These are phyloP conservation scores for Cystobasidium tubakii DNA, from an alignment of 768 basidiomycete genomes.

Conservation along the genomic window DNA sequence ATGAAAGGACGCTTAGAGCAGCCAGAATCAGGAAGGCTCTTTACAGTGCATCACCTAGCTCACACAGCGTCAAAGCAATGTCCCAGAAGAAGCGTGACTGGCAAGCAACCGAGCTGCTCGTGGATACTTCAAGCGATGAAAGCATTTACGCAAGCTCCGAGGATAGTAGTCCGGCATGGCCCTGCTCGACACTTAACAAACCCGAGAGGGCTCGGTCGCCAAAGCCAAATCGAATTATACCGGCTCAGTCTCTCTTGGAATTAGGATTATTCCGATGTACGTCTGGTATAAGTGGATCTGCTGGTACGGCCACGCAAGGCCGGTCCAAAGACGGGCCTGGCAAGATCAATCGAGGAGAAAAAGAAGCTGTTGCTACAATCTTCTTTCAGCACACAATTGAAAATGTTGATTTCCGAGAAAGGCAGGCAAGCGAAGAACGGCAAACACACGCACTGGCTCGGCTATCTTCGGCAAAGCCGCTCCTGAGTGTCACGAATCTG, in stretches of 20 bases:
- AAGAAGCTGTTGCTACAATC: conserved; percentile 6
- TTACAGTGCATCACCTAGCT: not conserved
- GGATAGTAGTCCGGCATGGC: not conserved
- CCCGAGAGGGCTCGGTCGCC: not conserved
- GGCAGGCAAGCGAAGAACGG: conserved; percentile 50
- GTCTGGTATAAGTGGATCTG: not conserved
- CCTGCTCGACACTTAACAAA: not conserved
- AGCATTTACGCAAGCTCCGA: not conserved
- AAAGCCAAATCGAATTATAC: not conserved
- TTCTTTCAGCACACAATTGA: conserved; percentile 19
- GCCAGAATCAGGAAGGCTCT: not conserved
- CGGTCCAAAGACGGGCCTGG: not conserved
- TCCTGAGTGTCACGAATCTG: not conserved
- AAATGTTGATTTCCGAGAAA: conserved; percentile 26
- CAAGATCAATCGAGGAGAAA: conserved; percentile 5
- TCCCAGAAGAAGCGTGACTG: not conserved
- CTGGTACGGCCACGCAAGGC: not conserved
- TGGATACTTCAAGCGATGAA: not conserved
- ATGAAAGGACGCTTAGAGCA: not conserved
- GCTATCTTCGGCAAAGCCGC: not conserved
- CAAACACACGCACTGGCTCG: not conserved
- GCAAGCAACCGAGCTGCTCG: not conserved
- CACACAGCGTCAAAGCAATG: not conserved
- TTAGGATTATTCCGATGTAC: not conserved
- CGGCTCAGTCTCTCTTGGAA: not conserved